Base-by-base conservation (phyloP, 2,329 filamentous ascomycete genomes). In the Scedosporium aurantiacum region DNA sequence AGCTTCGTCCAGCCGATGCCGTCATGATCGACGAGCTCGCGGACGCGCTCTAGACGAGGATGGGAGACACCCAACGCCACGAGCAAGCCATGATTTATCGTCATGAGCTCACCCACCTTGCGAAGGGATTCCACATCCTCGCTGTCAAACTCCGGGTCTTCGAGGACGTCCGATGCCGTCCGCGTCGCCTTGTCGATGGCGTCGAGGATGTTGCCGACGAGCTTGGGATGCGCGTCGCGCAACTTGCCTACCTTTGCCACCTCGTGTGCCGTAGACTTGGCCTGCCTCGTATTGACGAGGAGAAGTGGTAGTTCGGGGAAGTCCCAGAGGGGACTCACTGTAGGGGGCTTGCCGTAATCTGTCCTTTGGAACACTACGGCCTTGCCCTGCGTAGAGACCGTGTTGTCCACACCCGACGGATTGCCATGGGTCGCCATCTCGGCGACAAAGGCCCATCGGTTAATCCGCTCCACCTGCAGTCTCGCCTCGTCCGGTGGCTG, bases 341-440 rank as follows among this genome's bases (percentile, higher is more conserved):
- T 76, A 0, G 93, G 91, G 2, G 92, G 90, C 70, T 88, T 87
- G 62, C 79, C 79, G 72, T 92, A 90, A 70, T 95, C 88, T 58
- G 79, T 82, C 60, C 92, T 83, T 69, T 93, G 88, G 76, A 96
- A 99, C 2, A 97, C 79, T 1, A 99, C 91, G 0, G 92, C 94
- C 75, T 96, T 97, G 62, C 94, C 94, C 68, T 95, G 90, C 12
- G 92, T 89, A 12, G 93, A 83, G 28, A 99, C 93, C 2, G 94
- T 99, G 73, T 99, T 99, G 75, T 99, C 94, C 52, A 99, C 90
- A 0, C 94, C 94, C 0, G 91, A 96, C 0, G 94, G 94, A 70
- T 96, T 97, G 43, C 93, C 94, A 71, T 99, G 94, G 65, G 97
- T 97, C 74, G 91, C 94, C 85, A 97, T 89, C 73, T 99, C 94